Evolutionary conservation across 2,329 filamentous ascomycete species (phyloP).

Genomic region (Xylariaceae sp.): DNA sequence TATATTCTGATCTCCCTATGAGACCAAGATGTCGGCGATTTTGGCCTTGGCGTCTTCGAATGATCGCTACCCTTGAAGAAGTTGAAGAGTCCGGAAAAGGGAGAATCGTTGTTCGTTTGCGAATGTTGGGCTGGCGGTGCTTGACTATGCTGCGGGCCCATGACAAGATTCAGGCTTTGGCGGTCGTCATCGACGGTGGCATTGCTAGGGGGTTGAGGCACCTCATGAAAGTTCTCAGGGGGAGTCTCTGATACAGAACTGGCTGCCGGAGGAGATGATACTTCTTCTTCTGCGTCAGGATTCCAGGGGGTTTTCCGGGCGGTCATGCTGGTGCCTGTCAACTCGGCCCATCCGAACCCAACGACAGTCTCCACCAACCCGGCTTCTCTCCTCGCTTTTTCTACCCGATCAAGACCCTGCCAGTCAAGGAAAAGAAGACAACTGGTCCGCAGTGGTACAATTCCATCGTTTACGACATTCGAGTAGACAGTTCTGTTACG

Average conservation of each 20-base stretch:
- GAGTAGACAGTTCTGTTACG: conserved; percentile 89
- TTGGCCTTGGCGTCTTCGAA: conserved; percentile 40
- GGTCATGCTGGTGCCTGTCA: conserved; percentile 65
- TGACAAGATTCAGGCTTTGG: conserved; percentile 48
- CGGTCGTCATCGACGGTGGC: conserved; percentile 64
- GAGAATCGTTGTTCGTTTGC: conserved; percentile 40
- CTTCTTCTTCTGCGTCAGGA: conserved; percentile 34
- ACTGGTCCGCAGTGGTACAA: conserved; percentile 89
- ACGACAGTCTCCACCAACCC: conserved; percentile 89
- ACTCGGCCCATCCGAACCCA: conserved; percentile 89
- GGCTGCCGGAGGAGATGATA: conserved; percentile 23
- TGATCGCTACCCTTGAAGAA: conserved; percentile 62
- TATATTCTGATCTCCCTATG: conserved; percentile 66
- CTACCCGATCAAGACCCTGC: conserved; percentile 86
- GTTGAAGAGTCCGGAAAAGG: conserved; percentile 62
- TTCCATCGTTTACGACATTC: conserved; percentile 96
- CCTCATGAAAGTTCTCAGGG: conserved; percentile 45
- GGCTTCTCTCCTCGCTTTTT: conserved; percentile 88
- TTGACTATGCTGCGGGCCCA: conserved; percentile 29
- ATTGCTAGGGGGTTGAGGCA: conserved; percentile 64
- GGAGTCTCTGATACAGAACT: conserved; percentile 32
- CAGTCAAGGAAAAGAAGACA: conserved; percentile 96
- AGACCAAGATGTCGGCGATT: conserved; percentile 34
- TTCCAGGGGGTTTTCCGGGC: conserved; percentile 43
- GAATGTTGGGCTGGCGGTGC: conserved; percentile 24